Conservation (phyloP, 148 eudicot genomes). For the Rhododendron kiyosumense region DNA sequence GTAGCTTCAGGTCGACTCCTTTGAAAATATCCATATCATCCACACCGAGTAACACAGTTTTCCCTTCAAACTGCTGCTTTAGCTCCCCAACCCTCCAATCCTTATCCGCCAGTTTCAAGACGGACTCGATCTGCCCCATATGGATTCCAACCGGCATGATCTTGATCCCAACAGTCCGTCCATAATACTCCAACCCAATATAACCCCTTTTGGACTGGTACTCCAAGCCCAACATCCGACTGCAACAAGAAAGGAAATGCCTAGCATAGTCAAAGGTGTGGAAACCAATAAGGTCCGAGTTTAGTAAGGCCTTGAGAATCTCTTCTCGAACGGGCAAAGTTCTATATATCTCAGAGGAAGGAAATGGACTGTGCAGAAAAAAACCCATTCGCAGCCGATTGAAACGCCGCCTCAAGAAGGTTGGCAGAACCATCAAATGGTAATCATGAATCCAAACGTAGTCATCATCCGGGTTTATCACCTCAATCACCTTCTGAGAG, state of each 20-base stretch:
- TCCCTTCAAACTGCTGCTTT: slow-evolving; percentile 38
- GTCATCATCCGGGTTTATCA: slow-evolving; percentile 60
- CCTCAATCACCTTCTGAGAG: slow-evolving; percentile 54
- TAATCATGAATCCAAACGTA: slow-evolving; percentile 72
- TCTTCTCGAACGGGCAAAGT: slow-evolving; percentile 57
- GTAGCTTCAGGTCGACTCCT: slow-evolving; percentile 52
- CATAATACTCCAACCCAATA: slow-evolving; percentile 54
- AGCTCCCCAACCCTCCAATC: slow-evolving; percentile 37
- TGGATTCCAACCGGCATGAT: slow-evolving; percentile 62
- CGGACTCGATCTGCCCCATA: slow-evolving; percentile 52
- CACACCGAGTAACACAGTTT: slow-evolving; percentile 49
- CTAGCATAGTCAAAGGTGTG: slow-evolving; percentile 68
- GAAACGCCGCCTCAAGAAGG: slow-evolving; percentile 51
- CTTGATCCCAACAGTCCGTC: slow-evolving; percentile 53
- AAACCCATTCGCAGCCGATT: slow-evolving; percentile 49
- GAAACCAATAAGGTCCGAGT: slow-evolving; percentile 54
- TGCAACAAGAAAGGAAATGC: slow-evolving; percentile 61
- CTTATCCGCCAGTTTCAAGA: slow-evolving; percentile 36
- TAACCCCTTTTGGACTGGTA: slow-evolving; percentile 61
- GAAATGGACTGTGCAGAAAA: slow-evolving; percentile 58
- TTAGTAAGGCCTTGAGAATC: slow-evolving; percentile 52
- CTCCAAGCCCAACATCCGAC: slow-evolving; percentile 61
- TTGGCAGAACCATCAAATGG: slow-evolving; percentile 56
- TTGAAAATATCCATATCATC: slow-evolving; percentile 67
- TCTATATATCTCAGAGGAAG: slow-evolving; percentile 58